Base-by-base conservation (phyloP, 176 grass and related monocot genomes). In the Rhynchospora pubera region DNA sequence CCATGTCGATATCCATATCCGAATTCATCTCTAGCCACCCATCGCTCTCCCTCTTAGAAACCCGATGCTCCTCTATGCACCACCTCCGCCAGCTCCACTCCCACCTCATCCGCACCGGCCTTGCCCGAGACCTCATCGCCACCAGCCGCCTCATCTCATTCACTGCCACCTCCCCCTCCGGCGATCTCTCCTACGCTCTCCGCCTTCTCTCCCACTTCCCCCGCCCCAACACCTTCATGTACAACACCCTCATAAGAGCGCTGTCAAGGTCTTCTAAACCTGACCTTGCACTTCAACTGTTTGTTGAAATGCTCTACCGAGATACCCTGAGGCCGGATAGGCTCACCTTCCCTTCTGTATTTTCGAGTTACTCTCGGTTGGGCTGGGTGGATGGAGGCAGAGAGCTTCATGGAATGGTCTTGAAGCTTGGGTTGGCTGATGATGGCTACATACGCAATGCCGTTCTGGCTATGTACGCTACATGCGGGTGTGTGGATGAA, bases 71-170 rank as follows among this genome's bases (percentile, higher is more conserved):
- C 47, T 77, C 65, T 84, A 93, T 90, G 91, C 39, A 65, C 1
- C 87, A 91, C 83, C 89, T 93, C 78, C 89, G 77, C 39, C 89
- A 91, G 87, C 87, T 93, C 91, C 94, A 93, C 65, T 85, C 78
- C 19, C 85, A 87, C 68, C 87, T 93, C 60, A 85, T 97, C 61
- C 88, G 84, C 67, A 90, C 87, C 39, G 91, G 91, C 57, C 87
- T 97, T 0, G 85, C 87, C 86, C 64, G 28, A 50, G 91, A 93
- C 30, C 65, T 83, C 85, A 91, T 97, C 55, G 91, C 91, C 64
- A 74, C 85, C 68, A 91, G 87, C 87, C 87, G 93, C 23, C 86
- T 88, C 44, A 73, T 97, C 19, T 19, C 89, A 0, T 97, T 97
- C 80, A 85, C 88, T 52, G 80, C 85, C 0, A 84, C 84, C 11